phyloP scores from a whole-genome alignment of 2,329 filamentous ascomycete genomes.

The Colletotrichum paranaense region DNA sequence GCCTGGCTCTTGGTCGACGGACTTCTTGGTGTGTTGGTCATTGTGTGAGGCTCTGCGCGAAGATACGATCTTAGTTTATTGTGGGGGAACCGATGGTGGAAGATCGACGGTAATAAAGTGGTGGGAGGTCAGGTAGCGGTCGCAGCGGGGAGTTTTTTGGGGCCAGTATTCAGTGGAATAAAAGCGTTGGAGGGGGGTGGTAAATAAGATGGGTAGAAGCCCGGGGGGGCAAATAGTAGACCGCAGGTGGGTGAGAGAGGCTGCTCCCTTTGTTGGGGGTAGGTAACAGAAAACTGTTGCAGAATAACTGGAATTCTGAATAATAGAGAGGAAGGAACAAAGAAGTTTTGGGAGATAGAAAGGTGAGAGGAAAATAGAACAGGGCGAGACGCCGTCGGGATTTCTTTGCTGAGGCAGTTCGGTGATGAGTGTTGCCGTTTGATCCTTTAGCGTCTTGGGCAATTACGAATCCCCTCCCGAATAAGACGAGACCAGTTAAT shows the following conservation, averaged over 20 bases:
- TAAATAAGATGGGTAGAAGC: slow-evolving; percentile 4
- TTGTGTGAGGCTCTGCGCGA: slow-evolving; percentile 27
- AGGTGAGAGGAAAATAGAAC: slow-evolving; percentile 3
- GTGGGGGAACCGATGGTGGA: slow-evolving; percentile 3
- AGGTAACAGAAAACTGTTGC: background rate
- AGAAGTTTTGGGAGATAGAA: slow-evolving; percentile 11
- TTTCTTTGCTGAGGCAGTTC: slow-evolving; percentile 2
- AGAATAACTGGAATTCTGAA: slow-evolving; percentile 14
- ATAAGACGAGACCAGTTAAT: slow-evolving; percentile 25
- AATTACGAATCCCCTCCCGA: slow-evolving; percentile 36
- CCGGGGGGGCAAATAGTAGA: background rate
- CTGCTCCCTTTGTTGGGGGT: slow-evolving; percentile 12
- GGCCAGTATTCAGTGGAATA: slow-evolving; percentile 22
- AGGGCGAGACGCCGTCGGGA: slow-evolving; percentile 17
- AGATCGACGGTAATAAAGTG: background rate
- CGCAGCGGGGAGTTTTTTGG: background rate
- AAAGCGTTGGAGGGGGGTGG: background rate
- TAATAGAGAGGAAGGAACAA: background rate
- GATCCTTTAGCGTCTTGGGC: slow-evolving; percentile 38
- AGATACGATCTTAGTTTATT: slow-evolving; percentile 29
- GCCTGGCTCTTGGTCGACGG: slow-evolving; percentile 32
- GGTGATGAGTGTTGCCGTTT: slow-evolving; percentile 30
- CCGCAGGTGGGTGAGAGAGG: background rate
- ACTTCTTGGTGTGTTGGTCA: slow-evolving; percentile 28
- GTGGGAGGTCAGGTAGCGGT: background rate